These are phyloP conservation scores for Arachnopeziza araneosa DNA, from an alignment of 2,329 filamentous ascomycete genomes.

Conservation along the genomic window DNA sequence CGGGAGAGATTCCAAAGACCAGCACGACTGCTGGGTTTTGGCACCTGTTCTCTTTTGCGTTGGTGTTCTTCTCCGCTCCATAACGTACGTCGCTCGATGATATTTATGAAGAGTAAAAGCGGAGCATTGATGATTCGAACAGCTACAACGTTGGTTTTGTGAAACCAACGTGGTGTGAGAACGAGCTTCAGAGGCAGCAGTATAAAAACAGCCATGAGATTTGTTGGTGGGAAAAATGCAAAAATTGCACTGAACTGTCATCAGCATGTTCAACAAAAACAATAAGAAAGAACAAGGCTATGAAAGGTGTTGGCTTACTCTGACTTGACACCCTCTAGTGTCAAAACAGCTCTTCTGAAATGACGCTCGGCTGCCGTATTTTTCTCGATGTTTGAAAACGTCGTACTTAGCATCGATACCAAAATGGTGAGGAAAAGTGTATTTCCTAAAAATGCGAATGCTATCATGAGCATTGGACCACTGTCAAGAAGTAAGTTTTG, in stretches of 20 bases:
- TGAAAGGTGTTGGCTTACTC: slow-evolving; percentile 37
- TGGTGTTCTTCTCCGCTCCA: slow-evolving; percentile 40
- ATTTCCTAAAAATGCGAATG: slow-evolving; percentile 81
- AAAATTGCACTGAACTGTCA: slow-evolving; percentile 45
- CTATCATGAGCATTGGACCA: slow-evolving; percentile 73
- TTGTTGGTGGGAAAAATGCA: slow-evolving; percentile 65
- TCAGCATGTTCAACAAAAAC: neutral
- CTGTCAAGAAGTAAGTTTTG: slow-evolving; percentile 45
- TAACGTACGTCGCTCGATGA: slow-evolving; percentile 64
- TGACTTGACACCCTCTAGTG: slow-evolving; percentile 79
- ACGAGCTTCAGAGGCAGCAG: slow-evolving; percentile 73
- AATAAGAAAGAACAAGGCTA: neutral
- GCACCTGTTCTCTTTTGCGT: slow-evolving; percentile 20
- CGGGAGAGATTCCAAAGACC: slow-evolving; percentile 26
- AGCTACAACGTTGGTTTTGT: slow-evolving; percentile 78
- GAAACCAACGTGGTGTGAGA: slow-evolving; percentile 79
- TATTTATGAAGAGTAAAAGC: slow-evolving; percentile 63
- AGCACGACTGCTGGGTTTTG: slow-evolving; percentile 12
- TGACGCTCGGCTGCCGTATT: slow-evolving; percentile 81
- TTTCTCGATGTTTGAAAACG: slow-evolving; percentile 70
- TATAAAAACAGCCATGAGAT: slow-evolving; percentile 68
- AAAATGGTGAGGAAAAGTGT: slow-evolving; percentile 85
- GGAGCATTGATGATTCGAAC: slow-evolving; percentile 73
- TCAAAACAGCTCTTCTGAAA: slow-evolving; percentile 74
- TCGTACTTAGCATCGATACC: slow-evolving; percentile 81